Percentiles rank a stretch among this genome's conserved stretches.
phyloP scores from a whole-genome alignment of 495 filamentous ascomycete genomes.

The Penicillium nucicola region DNA sequence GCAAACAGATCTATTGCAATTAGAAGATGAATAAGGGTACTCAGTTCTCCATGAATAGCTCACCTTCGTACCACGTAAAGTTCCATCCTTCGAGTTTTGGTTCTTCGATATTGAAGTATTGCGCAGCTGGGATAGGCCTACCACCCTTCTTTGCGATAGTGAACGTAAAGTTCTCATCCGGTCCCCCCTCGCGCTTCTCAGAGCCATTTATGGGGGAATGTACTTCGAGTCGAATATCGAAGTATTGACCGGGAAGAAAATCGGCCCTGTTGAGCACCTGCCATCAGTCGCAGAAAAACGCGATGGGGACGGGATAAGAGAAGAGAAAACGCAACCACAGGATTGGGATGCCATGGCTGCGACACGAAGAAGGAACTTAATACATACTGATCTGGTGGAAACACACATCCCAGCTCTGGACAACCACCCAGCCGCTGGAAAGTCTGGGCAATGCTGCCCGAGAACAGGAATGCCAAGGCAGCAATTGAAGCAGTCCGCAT shows the following conservation, averaged over 20 bases:
- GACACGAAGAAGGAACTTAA: background rate
- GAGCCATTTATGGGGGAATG: conserved; percentile 75
- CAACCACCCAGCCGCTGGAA: conserved; percentile 69
- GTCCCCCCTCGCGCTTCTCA: conserved; percentile 58
- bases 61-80: conserved; percentile 67
- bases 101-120: conserved; percentile 59
- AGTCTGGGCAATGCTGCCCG: conserved; percentile 51
- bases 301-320: too few species aligned
- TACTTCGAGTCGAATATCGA: conserved; percentile 73
- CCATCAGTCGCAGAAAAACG: background rate
- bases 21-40: background rate
- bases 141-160: conserved; percentile 60
- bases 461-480: conserved; percentile 18
- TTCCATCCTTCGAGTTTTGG: conserved; percentile 67
- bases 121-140: conserved; percentile 41
- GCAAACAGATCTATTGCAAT: conserved; percentile 61
- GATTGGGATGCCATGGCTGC: too few species aligned
- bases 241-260: conserved; percentile 71
- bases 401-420: conserved; percentile 68
- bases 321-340: too few species aligned
- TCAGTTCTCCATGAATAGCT: background rate
- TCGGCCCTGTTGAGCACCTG: conserved; percentile 40
- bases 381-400: conserved; percentile 68
- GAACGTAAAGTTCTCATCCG: conserved; percentile 67
- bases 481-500: conserved; percentile 24